phyloP scores from a whole-genome alignment of 768 basidiomycete genomes.

The Scleroderma bovista region DNA sequence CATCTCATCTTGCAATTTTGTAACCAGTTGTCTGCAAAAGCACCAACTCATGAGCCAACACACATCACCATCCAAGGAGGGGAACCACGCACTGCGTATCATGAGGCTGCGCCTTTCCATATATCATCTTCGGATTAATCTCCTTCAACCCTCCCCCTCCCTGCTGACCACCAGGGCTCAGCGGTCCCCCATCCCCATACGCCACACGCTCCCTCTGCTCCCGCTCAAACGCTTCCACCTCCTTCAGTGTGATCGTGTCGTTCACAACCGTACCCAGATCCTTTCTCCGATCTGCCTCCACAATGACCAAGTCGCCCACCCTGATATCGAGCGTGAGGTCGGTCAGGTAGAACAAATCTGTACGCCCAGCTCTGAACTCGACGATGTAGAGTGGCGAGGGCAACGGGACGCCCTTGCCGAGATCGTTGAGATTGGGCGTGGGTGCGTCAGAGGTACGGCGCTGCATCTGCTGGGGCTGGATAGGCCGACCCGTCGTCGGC shows the following conservation, averaged over 20 bases:
- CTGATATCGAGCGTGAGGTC: constrained; percentile 62
- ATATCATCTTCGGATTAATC: constrained; percentile 95
- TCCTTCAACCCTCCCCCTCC: constrained; percentile 62
- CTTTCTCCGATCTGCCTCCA: constrained; percentile 92
- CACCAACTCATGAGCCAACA: constrained; percentile 11
- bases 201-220: too few relatives aligned
- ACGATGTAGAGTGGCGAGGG: constrained; percentile 91
- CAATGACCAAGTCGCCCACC: constrained; percentile 90
- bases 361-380: constrained; percentile 95
- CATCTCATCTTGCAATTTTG: too few relatives aligned
- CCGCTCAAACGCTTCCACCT: too few relatives aligned
- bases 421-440: constrained; percentile 39
- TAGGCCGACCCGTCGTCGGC: constrained; percentile 32
- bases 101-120: too few relatives aligned
- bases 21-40: constrained; percentile 55
- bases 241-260: too few relatives aligned
- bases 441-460: constrained; percentile 38
- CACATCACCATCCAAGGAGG: too few relatives aligned
- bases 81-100: constrained; percentile 62
- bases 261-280: constrained; percentile 91
- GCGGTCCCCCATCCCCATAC: too few relatives aligned
- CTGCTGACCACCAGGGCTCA: constrained; percentile 40
- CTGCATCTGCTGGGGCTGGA: constrained; percentile 29
- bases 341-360: constrained; percentile 89
- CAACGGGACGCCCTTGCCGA: constrained; percentile 88